Evolutionary conservation across 345 rosid genomes (phyloP), one percentile per base, ranked within the genome.

Genomic region (Melastoma malabathricum): DNA sequence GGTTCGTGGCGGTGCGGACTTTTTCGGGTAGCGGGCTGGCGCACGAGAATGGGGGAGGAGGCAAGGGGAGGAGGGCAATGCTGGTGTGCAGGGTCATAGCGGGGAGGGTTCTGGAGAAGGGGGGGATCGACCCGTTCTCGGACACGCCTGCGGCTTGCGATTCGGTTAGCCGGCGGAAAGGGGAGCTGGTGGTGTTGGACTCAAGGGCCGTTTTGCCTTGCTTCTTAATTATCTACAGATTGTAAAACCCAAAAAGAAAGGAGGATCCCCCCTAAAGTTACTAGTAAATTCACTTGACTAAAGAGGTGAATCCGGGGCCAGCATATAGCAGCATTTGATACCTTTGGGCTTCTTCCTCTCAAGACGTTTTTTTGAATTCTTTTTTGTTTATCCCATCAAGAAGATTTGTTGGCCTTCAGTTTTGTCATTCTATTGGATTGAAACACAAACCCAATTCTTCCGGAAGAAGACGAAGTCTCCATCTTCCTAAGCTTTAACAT

Each of bases 181-280:
- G 86, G 70, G 94, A 92, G 84, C 64, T 87, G 64, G 67, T 84
- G 13, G 96, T 87, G 59, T 82, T 84, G 20, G 96, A 92, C 59
- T 57, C 81, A 22, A 87, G 95, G 58, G 98, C 96, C 4, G 87
- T 92, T 45, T 64, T 92, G 62, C 98, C 96, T 47, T 92, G 98
- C 69, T 92, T 92, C 66, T 90, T 92, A 48, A 80, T 92, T 23
- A 81, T 87, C 76, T 92, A 92, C 59, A 82, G 73, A 46, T 58
- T 87, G 90, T 92, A 84, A 86, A 74, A 75, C 10, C 43, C 12
- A 51, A 10, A 22, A 22, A 22, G 4, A 22, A 4, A 22, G 4
- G n/a, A n/a, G n/a, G n/a, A n/a, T n/a, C n/a, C n/a, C n/a, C n/a
- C n/a, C n/a, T n/a, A n/a, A n/a, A n/a, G n/a, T n/a, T n/a, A n/a